phyloP scores from a whole-genome alignment of 257 asterid species.

The Solanum etuberosum region DNA sequence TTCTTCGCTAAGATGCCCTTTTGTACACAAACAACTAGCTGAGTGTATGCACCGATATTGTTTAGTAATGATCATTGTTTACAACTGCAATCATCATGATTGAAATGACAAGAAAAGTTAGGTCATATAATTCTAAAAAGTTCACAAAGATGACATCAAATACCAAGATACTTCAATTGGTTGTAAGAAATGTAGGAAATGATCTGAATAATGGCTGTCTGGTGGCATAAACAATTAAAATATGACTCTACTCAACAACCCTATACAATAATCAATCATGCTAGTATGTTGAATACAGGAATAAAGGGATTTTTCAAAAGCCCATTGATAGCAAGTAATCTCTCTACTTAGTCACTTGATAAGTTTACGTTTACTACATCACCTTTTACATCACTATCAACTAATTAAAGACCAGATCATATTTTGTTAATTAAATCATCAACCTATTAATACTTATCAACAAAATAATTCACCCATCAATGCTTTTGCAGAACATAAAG shows the following conservation, averaged over 20 bases:
- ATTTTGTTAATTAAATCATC: neutral
- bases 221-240: neutral
- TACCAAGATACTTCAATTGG: neutral
- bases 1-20: constrained; percentile 80
- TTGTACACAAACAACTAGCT: constrained; percentile 64
- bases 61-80: constrained; percentile 52
- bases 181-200: neutral
- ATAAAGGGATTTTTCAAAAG: neutral
- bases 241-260: neutral
- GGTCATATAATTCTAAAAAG: neutral
- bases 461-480: neutral
- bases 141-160: neutral
- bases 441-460: neutral
- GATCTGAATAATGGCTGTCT: neutral
- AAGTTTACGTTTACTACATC: neutral
- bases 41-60: constrained; percentile 92
- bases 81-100: neutral
- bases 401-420: neutral
- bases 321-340: neutral
- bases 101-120: neutral
- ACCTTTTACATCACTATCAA: neutral
- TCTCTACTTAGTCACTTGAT: neutral
- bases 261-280: neutral
- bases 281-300: neutral
- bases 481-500: neutral